Conservation (phyloP, 495 filamentous ascomycete species). For the Lophium mytilinum region DNA sequence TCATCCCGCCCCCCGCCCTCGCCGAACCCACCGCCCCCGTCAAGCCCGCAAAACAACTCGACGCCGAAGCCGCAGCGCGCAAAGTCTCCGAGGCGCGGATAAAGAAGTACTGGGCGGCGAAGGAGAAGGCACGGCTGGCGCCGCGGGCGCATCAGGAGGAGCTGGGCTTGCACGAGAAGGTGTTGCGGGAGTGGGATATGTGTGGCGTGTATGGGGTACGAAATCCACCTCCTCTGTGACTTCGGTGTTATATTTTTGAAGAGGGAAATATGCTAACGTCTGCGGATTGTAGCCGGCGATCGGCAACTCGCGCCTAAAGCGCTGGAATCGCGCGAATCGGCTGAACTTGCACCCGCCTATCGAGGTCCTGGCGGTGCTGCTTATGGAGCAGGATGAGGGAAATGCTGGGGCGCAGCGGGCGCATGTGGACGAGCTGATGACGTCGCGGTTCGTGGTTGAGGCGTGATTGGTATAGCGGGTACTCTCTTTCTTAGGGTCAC, state of each 20-base stretch:
- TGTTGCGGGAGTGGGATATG: conserved; percentile 82
- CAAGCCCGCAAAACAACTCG: conserved; percentile 34
- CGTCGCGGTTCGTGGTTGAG: conserved; percentile 16
- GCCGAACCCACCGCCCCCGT: conserved; percentile 18
- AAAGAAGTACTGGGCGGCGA: conserved; percentile 59
- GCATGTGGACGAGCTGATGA: conserved; percentile 75
- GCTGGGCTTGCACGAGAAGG: conserved; percentile 68
- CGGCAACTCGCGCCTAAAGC: conserved; percentile 69
- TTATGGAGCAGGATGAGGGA: conserved; percentile 55
- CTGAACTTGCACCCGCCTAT: conserved; percentile 78
- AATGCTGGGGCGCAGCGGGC: conserved; percentile 50
- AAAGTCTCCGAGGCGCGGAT: conserved; percentile 57
- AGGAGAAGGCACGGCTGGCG: conserved; percentile 53
- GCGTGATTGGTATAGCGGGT: not conserved
- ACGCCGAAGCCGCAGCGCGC: conserved; percentile 48
- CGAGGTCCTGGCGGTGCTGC: conserved; percentile 79
- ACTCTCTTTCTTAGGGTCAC: no score
- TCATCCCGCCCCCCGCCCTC: conserved; percentile 30
- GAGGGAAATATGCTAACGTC: not conserved
- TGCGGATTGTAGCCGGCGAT: conserved; percentile 63
- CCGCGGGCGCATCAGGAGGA: conserved; percentile 65
- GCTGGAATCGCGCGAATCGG: conserved; percentile 78
- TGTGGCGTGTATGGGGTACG: conserved; percentile 83
- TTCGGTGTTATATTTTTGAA: not conserved
- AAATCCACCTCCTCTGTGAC: no score